Conservation (phyloP, 345 rosid species). For the Hirschfeldia incana region DNA sequence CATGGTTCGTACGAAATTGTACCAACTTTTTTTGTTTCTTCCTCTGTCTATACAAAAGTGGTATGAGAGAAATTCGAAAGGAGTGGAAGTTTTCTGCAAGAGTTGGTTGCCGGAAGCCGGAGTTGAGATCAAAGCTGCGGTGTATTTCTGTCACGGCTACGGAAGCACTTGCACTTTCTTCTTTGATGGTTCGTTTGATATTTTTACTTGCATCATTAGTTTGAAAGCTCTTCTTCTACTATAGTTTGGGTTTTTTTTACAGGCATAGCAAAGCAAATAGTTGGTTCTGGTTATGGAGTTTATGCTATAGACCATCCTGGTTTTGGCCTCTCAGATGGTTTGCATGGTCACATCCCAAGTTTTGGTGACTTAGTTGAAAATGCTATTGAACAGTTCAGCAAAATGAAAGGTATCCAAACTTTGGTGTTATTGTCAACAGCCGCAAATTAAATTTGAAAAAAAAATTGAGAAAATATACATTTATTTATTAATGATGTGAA, state of each 20-base stretch:
- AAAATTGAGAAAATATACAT: no score
- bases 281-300: constrained; percentile 69
- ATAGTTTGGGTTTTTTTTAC: constrained; percentile 1
- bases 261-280: constrained; percentile 82
- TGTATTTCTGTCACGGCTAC: constrained; percentile 87
- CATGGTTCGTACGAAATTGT: no score
- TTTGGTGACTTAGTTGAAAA: constrained; percentile 74
- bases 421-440: background rate
- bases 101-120: constrained; percentile 75
- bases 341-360: constrained; percentile 80
- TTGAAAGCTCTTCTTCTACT: background rate
- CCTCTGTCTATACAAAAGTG: constrained; percentile 37
- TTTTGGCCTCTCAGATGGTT: constrained; percentile 88
- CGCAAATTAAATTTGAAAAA: no score
- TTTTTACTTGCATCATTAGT: background rate
- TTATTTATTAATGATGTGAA: no score
- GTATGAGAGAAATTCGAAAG: constrained; percentile 72
- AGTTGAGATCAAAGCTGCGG: constrained; percentile 60
- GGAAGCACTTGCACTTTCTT: constrained; percentile 98
- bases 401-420: constrained; percentile 65
- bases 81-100: constrained; percentile 72
- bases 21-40: no score
- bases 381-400: constrained; percentile 65
- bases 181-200: constrained; percentile 74
- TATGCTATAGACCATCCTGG: constrained; percentile 96